These are phyloP conservation scores for Amborella trichopoda DNA, from an alignment of 164 flowering plant genomes.

Conservation along the genomic window DNA sequence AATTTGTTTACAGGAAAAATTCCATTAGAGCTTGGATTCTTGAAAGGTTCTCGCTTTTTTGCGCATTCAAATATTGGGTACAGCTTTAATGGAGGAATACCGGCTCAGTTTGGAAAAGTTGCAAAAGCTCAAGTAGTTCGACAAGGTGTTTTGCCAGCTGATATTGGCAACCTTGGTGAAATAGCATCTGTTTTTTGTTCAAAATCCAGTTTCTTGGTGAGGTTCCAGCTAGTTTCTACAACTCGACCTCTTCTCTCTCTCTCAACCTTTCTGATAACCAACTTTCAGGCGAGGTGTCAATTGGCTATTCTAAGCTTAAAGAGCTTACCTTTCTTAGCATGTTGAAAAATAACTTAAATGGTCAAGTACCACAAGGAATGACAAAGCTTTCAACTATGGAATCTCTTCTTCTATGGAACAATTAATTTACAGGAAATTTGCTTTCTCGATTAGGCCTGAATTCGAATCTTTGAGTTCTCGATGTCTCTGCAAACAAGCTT, in stretches of 20 bases:
- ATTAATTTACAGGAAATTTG: conserved; percentile 50
- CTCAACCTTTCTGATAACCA: conserved; percentile 73
- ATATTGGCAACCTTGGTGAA: conserved; percentile 38
- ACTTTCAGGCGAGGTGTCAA: conserved; percentile 54
- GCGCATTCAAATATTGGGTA: conserved; percentile 79
- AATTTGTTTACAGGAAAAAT: conserved; percentile 44
- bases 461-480: conserved; percentile 36
- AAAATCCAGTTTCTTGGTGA: conserved; percentile 42
- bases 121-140: conserved; percentile 50
- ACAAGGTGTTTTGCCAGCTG: conserved; percentile 30
- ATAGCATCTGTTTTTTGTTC: conserved; percentile 53
- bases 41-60: conserved; percentile 28
- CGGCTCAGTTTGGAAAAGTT: conserved; percentile 25
- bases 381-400: conserved; percentile 61
- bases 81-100: conserved; percentile 37
- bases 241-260: conserved; percentile 17
- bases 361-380: conserved; percentile 52
- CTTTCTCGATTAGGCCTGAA: conserved; percentile 63
- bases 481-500: conserved; percentile 63
- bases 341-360: conserved; percentile 43
- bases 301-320: conserved; percentile 20
- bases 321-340: conserved; percentile 36
- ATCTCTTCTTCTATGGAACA: conserved; percentile 57
- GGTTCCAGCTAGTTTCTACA: conserved; percentile 42
- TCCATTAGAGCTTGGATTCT: conserved; percentile 42